Evolutionary conservation across 2,329 filamentous ascomycete genomes (phyloP).

Genomic region (Diaporthe destruens): DNA sequence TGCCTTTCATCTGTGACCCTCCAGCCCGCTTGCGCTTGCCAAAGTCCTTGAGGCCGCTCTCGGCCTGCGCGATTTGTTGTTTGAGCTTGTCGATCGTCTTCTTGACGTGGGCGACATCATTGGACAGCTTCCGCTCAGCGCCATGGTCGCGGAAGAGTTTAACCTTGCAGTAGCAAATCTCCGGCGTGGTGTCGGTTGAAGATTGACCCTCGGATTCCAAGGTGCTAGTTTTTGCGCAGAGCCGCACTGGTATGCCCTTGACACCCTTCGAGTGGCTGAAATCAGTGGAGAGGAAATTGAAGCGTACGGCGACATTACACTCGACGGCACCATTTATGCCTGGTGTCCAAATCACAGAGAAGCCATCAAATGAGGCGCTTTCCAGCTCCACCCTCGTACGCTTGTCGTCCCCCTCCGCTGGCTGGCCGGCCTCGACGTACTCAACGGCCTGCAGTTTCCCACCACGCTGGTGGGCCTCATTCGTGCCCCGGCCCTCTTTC

Average conservation of each 20-base stretch:
- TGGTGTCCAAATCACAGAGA: constrained; percentile 90
- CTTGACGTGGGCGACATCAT: constrained; percentile 94
- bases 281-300: constrained; percentile 98
- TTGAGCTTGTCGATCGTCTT: constrained; percentile 97
- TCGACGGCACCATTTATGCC: constrained; percentile 77
- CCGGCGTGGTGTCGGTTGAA: constrained; percentile 62
- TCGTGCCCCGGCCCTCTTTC: constrained; percentile 97
- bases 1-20: constrained; percentile 56
- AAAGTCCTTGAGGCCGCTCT: constrained; percentile 76
- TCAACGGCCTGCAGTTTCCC: constrained; percentile 95
- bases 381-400: constrained; percentile 78
- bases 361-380: constrained; percentile 89
- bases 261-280: constrained; percentile 99
- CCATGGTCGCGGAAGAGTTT: constrained; percentile 97
- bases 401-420: constrained; percentile 73
- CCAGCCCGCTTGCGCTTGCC: constrained; percentile 73
- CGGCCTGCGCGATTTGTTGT: constrained; percentile 87
- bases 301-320: constrained; percentile 89
- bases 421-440: constrained; percentile 79
- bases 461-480: constrained; percentile 93
- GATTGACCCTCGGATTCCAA: constrained; percentile 64
- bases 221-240: constrained; percentile 90
- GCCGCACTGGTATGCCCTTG: constrained; percentile 93
- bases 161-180: constrained; percentile 95
- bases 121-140: constrained; percentile 93